phyloP scores from a whole-genome alignment of 331 rosid species.

The Rosa hybrid region DNA sequence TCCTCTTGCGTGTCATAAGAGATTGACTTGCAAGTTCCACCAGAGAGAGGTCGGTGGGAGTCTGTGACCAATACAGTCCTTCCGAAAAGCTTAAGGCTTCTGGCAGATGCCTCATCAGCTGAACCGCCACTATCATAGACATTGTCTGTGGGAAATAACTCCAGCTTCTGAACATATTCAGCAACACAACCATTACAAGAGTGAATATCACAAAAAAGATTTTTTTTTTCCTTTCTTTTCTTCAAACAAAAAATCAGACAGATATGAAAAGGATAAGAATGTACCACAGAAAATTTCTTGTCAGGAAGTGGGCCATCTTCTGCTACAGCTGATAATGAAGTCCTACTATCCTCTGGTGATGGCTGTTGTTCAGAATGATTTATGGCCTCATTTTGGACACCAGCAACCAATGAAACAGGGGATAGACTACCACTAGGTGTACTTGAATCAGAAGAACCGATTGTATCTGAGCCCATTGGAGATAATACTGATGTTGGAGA shows the following conservation, averaged over 20 bases:
- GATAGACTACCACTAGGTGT: constrained; percentile 50
- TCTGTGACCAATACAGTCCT: constrained; percentile 50
- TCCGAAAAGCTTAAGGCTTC: constrained; percentile 76
- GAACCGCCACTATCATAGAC: constrained; percentile 32
- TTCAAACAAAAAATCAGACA: not conserved
- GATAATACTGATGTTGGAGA: constrained; percentile 76
- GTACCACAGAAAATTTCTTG: constrained; percentile 42
- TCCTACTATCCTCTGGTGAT: constrained; percentile 36
- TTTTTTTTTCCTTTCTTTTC: too few relatives aligned
- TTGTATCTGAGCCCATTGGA: constrained; percentile 44
- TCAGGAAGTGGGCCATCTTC: constrained; percentile 30
- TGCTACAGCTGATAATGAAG: constrained; percentile 30
- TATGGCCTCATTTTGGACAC: constrained; percentile 27
- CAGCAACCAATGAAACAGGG: constrained; percentile 56
- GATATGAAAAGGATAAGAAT: constrained; percentile 18
- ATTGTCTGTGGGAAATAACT: constrained; percentile 34
- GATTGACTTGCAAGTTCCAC: constrained; percentile 27
- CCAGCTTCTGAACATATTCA: constrained; percentile 44
- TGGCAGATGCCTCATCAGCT: constrained; percentile 38
- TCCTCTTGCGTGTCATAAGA: constrained; percentile 13
- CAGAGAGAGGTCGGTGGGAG: constrained; percentile 34
- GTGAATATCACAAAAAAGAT: not conserved
- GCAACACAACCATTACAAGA: constrained; percentile 7
- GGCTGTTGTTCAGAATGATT: constrained; percentile 38
- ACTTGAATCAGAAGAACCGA: constrained; percentile 52